Evolutionary conservation across 495 filamentous ascomycete species (phyloP), one percentile per base, ranked within the genome.

Genomic region (Coniosporium apollinis): DNA sequence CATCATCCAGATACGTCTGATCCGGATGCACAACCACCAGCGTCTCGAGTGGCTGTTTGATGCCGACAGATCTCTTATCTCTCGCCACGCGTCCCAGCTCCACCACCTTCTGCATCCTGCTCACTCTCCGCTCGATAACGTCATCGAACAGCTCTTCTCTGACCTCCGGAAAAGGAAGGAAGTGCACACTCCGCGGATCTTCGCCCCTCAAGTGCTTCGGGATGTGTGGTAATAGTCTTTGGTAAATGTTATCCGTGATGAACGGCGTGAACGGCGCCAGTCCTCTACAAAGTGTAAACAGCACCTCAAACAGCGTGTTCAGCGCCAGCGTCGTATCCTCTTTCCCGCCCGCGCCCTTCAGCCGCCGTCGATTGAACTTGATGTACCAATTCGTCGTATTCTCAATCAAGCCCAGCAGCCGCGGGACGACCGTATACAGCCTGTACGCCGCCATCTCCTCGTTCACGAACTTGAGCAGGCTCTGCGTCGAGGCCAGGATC

Each of bases 331-430:
- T 57, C 18, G 89, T 96, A 48, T 96, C 89, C 29, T 91, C 71
- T 9, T 80, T 55, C 10, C 87, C 87, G 48, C 79, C 74, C 56
- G 91, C 86, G 37, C 89, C 89, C 73, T 96, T 97, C 36, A 97
- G 64, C 14, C 89, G 77, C 55, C 83, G 84, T 20, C 89, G 74
- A 64, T 97, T 97, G 66, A 96, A 94, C n/a, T 87, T 73, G 52
- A 97, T 97, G 56, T 97, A 97, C 91, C 91, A 97, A 59, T 97
- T 97, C 2, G 89, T 96, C 4, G 82, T 82, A 57, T 89, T 85
- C 51, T 97, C 89, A 43, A 96, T 89, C 54, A 93, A 69, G 36
- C 69, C 71, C 19, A 97, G 69, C 37, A 97, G 60, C 34, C 79
- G 72, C 13, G 91, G 89, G 34, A 94, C 86, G 16, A 97, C 89